These are phyloP conservation scores for Lachnum nothofagi DNA, from an alignment of 2,329 filamentous ascomycete species.

Conservation along the genomic window DNA sequence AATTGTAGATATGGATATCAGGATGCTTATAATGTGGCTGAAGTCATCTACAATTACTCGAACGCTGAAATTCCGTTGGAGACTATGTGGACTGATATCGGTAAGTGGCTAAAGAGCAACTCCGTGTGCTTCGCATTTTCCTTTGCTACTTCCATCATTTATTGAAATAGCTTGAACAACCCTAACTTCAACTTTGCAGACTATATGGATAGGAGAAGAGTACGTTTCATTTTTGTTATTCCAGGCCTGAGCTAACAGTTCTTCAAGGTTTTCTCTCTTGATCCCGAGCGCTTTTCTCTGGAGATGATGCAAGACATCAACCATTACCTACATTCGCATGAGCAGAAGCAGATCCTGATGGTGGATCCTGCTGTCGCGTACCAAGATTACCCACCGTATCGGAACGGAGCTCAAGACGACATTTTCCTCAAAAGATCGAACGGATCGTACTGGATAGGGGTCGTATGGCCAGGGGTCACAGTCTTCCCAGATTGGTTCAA, in stretches of 20 bases:
- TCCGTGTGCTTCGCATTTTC: too few relatives aligned
- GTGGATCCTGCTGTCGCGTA: conserved; percentile 64
- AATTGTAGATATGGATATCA: conserved; percentile 61
- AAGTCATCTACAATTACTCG: conserved; percentile 64
- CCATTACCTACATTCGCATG: conserved; percentile 57
- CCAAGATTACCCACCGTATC: conserved; percentile 47
- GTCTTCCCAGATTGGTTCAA: conserved; percentile 75
- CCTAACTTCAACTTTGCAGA: conserved; percentile 29
- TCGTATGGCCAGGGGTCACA: conserved; percentile 71
- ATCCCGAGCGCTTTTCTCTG: conserved; percentile 59
- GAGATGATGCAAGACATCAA: conserved; percentile 60
- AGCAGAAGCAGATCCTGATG: conserved; percentile 72
- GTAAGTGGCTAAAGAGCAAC: not conserved
- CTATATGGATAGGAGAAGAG: conserved; percentile 51
- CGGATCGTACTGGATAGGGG: conserved; percentile 54
- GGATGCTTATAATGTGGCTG: conserved; percentile 59
- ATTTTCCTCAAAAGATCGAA: conserved; percentile 49
- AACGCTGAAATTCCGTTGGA: conserved; percentile 61
- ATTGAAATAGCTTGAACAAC: not conserved
- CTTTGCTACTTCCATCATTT: too few relatives aligned
- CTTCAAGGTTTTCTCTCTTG: conserved; percentile 53
- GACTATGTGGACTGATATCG: conserved; percentile 64
- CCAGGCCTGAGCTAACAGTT: not conserved
- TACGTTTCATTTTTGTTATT: conserved; percentile 5
- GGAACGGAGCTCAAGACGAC: conserved; percentile 45